Evolutionary conservation across 169 alveolate genomes (phyloP).

Genomic region (Neospora caninum): DNA sequence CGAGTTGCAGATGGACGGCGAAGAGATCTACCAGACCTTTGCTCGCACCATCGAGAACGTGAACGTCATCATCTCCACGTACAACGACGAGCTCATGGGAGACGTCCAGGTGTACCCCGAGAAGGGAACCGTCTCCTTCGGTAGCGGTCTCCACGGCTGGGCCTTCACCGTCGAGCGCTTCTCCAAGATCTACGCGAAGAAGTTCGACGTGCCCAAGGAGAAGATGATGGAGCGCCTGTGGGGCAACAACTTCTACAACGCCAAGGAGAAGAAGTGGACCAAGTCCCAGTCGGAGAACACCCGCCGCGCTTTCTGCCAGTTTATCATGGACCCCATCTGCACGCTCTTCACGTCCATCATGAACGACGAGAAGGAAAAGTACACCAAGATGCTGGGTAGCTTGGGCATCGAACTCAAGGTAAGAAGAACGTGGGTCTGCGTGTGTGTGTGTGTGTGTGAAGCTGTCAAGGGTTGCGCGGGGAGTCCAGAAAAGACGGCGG

Average conservation of each 20-base stretch:
- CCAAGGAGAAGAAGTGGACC: slow-evolving; percentile 95
- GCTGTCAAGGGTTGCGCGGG: too few relatives aligned
- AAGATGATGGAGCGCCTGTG: slow-evolving; percentile 97
- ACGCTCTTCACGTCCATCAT: slow-evolving; percentile 93
- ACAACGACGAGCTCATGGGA: slow-evolving; percentile 96
- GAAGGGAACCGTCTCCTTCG: slow-evolving; percentile 98
- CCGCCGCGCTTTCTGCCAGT: slow-evolving; percentile 92
- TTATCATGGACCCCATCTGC: slow-evolving; percentile 98
- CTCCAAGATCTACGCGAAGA: slow-evolving; percentile 95
- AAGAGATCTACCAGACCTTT: slow-evolving; percentile 97
- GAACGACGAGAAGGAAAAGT: slow-evolving; percentile 91
- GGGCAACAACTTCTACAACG: slow-evolving; percentile 99
- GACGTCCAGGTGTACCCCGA: slow-evolving; percentile 96
- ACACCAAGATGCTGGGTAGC: slow-evolving; percentile 91
- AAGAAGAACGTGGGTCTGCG: too few relatives aligned
- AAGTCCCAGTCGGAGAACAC: slow-evolving; percentile 46
- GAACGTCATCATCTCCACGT: slow-evolving; percentile 97
- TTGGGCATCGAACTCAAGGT: slow-evolving; percentile 92
- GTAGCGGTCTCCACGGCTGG: slow-evolving; percentile 99
- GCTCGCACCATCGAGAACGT: slow-evolving; percentile 96
- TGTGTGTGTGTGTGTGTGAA: too few relatives aligned
- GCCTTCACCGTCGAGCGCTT: slow-evolving; percentile 97
- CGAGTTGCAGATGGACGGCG: slow-evolving; percentile 98
- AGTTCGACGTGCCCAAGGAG: slow-evolving; percentile 94
- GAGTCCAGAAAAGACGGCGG: too few relatives aligned